Base-by-base conservation (phyloP, 495 filamentous ascomycete species). In the Aspergillus kassunensis region DNA sequence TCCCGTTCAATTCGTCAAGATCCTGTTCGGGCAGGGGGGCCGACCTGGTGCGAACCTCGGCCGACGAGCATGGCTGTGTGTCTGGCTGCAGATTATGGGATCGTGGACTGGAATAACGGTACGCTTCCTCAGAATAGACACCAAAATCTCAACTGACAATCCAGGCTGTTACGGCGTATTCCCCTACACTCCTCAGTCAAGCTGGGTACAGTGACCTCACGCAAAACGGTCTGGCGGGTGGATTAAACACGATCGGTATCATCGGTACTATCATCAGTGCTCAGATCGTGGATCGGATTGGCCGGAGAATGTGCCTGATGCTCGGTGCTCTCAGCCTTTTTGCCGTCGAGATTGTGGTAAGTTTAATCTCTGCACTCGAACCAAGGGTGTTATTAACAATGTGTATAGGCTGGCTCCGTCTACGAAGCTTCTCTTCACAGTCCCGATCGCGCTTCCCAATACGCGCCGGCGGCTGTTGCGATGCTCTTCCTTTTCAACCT, bases 401-500 rank as follows among this genome's bases (percentile, higher is more conserved):
- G 8, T 44, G 2, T 39, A 0, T 33, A 71, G 69, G 67, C 69
- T 29, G 69, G 66, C 16, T 55, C 68, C 23, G 53, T 73, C 24
- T 77, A 75, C 53, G 68, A 73, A 49, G 66, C 61, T 16, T 71
- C 72, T 1, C 41, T 58, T 8, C 57, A 62, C 11, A 57, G 64
- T 18, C 67, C 68, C 2, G 53, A 52, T 0, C 66, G 63, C 18
- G 65, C 65, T 4, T 20, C 59, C 12, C 52, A 66, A 43, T 66
- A 71, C 63, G 73, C 73, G 34, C 66, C 77, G 15, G 78, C 63
- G 0, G 77, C 78, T 2, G 66, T 78, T 4, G 62, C 73, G 4
- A 77, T 82, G 69, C 63, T 79, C 3, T 80, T 81, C 61, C 59
- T 80, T 16, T 80, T 79, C 50, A 79, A 78, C 19, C 59, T 78